Evolutionary conservation across 2,329 filamentous ascomycete species (phyloP), one percentile per base, ranked within the genome.

Genomic region (Cladophialophora carrionii): DNA sequence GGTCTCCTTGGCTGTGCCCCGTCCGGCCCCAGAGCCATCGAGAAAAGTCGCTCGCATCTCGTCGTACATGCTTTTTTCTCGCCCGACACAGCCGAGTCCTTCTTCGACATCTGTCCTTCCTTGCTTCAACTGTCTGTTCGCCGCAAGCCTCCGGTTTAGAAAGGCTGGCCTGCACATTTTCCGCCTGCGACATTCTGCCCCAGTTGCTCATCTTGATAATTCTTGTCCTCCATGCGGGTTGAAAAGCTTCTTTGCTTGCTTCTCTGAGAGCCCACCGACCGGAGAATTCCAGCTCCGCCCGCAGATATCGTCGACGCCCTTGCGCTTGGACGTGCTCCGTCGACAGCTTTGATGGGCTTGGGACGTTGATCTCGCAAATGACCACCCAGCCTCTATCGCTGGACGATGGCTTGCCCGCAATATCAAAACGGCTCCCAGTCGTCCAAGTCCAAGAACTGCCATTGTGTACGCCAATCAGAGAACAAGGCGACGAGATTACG

Each of bases 341-440:
- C 49, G n/a, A 14, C 62, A 22, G 20, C 34, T 61, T 48, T 55
- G 31, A 61, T 61, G 58, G 58, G 58, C 58, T 55, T 61, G 51
- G 26, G 34, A 61, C n/a, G 43, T 48, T 17, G 32, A 9, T 43
- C n/a, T 60, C 60, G 64, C 64, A 59, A 67, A 69, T 69, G 67
- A 67, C 61, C 67, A 46, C 67, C 51, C 51, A 65, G 64, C 59
- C 56, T 32, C 29, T 63, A 29, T 59, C 56, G 60, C 61, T 67
- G 64, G 67, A 69, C 22, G 52, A 67, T 61, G 64, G 48, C 58
- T 52, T 60, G 48, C 58, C 32, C 41, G 34, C 64, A 41, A 49
- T 61, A 56, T 56, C 64, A 9, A 67, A 69, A 60, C n/a, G 37
- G 41, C 55, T 54, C 14, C 56, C 64, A 24, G 64, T 65, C 22